Conservation (phyloP, 2,329 filamentous ascomycete species). For the Aspergillus neoniger region DNA sequence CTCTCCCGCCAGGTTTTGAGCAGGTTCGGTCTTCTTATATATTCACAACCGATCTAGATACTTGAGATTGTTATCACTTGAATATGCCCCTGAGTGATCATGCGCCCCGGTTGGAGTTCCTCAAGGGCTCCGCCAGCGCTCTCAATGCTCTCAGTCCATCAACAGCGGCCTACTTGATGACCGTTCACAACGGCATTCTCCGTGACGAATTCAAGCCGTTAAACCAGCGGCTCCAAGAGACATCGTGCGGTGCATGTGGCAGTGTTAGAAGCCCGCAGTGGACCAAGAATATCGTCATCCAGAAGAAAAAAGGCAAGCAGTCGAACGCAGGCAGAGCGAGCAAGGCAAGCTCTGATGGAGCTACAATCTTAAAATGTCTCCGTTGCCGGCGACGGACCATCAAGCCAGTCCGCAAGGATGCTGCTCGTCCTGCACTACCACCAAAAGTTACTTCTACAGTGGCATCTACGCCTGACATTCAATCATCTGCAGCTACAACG, state of each 20-base stretch:
- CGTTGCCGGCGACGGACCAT: conserved; percentile 40
- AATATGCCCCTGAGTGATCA: conserved; percentile 27
- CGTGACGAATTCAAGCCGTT: conserved; percentile 37
- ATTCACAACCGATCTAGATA: background rate
- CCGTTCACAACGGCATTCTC: conserved; percentile 39
- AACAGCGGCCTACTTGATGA: conserved; percentile 45
- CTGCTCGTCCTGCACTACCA: conserved; percentile 14
- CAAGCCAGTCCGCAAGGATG: conserved; percentile 24
- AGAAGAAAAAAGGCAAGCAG: conserved; percentile 21
- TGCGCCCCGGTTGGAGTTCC: conserved; percentile 35
- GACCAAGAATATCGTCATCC: conserved; percentile 33
- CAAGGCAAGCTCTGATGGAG: conserved; percentile 22
- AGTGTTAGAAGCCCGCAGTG: conserved; percentile 34
- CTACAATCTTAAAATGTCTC: conserved; percentile 40
- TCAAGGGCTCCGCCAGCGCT: conserved; percentile 39
- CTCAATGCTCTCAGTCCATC: conserved; percentile 38
- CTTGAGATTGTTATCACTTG: background rate
- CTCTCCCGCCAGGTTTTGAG: no score
- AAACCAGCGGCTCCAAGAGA: conserved; percentile 33
- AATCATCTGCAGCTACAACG: conserved; percentile 15
- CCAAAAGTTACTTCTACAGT: conserved; percentile 16
- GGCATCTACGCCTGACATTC: conserved; percentile 10
- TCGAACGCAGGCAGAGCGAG: conserved; percentile 12
- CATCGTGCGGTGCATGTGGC: conserved; percentile 45
- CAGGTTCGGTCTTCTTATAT: no score